Percentiles rank a stretch among this genome's conserved stretches.
Evolutionary conservation across 108 stramenopile species (phyloP).

Genomic region (Hondaea fermentalgiana): DNA sequence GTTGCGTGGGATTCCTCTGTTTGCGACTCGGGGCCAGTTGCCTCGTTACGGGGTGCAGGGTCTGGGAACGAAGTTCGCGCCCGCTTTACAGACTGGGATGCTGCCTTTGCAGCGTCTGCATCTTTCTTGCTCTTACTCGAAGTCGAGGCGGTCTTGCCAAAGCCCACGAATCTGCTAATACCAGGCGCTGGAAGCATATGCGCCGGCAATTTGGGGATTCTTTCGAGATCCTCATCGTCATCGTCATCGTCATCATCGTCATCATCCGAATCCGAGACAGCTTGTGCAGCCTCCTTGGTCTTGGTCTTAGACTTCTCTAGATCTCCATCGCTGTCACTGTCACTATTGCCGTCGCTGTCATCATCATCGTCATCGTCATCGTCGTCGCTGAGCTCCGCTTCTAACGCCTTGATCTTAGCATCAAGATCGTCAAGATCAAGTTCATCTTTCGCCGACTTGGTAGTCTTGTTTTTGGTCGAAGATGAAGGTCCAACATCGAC

Average conservation of each 20-base stretch:
- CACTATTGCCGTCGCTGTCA: not conserved
- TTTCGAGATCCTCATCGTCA: not conserved
- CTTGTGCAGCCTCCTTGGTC: no score
- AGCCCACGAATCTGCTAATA: not conserved
- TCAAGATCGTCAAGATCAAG: not conserved
- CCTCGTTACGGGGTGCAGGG: no score
- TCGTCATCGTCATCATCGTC: not conserved
- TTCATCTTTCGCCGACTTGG: not conserved
- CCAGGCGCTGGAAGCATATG: slow-evolving; percentile 5
- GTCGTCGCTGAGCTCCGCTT: not conserved
- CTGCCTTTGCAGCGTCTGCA: not conserved
- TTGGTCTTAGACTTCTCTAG: not conserved
- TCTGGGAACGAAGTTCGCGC: no score
- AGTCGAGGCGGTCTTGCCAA: not conserved
- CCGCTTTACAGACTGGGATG: no score
- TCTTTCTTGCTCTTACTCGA: not conserved
- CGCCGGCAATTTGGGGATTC: not conserved
- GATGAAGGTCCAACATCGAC: not conserved
- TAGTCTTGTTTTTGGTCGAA: not conserved
- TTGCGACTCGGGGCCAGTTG: not conserved
- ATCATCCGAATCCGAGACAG: not conserved
- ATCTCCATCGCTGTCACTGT: not conserved
- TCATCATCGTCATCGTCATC: not conserved
- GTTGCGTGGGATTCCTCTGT: not conserved
- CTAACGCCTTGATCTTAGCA: not conserved